Percentiles rank a stretch among this genome's conserved stretches.
These are phyloP conservation scores for Carnegiea gigantea DNA, from an alignment of 179 eudicot genomes.

Conservation along the genomic window DNA sequence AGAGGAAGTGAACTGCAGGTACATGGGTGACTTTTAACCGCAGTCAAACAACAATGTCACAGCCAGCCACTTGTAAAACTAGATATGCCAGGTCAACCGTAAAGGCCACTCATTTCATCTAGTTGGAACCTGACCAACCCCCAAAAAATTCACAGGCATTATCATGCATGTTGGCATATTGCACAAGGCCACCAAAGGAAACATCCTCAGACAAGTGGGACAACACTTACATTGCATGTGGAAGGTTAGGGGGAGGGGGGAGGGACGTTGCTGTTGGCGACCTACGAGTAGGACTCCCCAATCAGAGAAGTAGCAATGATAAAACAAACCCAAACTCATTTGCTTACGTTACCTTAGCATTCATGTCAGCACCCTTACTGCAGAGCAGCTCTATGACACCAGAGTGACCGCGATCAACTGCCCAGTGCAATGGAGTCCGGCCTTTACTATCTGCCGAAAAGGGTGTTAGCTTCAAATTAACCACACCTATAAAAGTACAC, in stretches of 20 bases:
- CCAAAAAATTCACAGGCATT: too few species aligned
- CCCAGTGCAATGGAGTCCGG: constrained; percentile 93
- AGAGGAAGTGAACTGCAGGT: too few species aligned
- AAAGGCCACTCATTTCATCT: too few species aligned
- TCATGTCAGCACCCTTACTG: constrained; percentile 68
- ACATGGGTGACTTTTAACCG: too few species aligned
- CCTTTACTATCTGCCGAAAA: constrained; percentile 82
- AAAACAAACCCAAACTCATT: neutral
- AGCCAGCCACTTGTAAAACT: too few species aligned
- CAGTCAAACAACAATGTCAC: too few species aligned
- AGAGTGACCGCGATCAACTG: constrained; percentile 91
- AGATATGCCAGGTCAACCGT: too few species aligned
- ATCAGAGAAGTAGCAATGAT: neutral
- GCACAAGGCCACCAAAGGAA: too few species aligned
- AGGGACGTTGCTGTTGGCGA: neutral
- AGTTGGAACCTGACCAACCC: too few species aligned
- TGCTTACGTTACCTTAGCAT: constrained; percentile 59
- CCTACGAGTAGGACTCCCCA: neutral
- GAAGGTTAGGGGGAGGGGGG: neutral
- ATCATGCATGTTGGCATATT: too few species aligned
- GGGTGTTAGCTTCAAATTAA: neutral
- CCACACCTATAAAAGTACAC: neutral
- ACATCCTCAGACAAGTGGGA: too few species aligned
- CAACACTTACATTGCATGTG: neutral
- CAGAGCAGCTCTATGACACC: constrained; percentile 58